phyloP scores from a whole-genome alignment of 495 filamentous ascomycete genomes.

The Neurospora hispaniola region DNA sequence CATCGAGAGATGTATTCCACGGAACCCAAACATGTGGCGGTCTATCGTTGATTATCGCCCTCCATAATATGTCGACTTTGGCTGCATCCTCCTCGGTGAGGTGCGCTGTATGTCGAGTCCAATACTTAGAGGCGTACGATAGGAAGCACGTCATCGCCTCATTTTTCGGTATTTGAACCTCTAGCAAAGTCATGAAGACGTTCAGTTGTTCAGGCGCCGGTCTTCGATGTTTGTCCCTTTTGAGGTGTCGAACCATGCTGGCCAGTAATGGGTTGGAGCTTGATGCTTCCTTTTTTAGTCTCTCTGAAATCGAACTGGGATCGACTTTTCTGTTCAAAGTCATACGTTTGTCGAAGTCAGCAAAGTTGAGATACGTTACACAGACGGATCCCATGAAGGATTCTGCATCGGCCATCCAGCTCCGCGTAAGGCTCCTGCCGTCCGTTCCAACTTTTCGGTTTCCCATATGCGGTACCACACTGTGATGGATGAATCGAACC shows the following conservation, averaged over 20 bases:
- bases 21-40: too few species aligned
- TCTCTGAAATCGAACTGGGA: background rate
- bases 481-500: slow-evolving; percentile 4
- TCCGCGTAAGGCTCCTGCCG: background rate
- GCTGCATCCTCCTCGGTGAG: too few species aligned
- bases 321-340: background rate
- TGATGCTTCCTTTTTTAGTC: background rate
- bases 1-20: too few species aligned
- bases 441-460: background rate
- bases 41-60: too few species aligned
- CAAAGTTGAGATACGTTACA: background rate
- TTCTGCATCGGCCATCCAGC: background rate
- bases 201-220: background rate
- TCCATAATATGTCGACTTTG: too few species aligned
- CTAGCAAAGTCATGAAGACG: background rate
- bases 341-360: background rate
- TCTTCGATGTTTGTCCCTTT: background rate
- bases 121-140: background rate
- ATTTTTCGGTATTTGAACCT: background rate
- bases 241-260: background rate
- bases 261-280: background rate
- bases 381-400: background rate
- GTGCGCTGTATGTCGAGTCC: background rate
- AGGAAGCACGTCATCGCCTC: background rate
- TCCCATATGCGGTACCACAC: background rate